phyloP scores from a whole-genome alignment of 1,284 basidiomycete genomes.

The Neonothopanus nambi region DNA sequence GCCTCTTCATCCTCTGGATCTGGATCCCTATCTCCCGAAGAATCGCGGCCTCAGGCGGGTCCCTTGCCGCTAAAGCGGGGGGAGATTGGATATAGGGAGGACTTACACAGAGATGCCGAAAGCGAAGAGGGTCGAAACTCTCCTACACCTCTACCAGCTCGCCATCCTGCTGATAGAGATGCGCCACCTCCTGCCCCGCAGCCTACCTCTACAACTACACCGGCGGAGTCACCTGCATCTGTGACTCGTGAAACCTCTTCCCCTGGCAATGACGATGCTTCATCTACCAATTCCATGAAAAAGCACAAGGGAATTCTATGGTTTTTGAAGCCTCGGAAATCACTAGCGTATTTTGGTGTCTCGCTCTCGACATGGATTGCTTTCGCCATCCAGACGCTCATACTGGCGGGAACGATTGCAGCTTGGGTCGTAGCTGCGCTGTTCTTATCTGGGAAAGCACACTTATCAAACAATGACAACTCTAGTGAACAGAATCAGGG shows the following conservation, averaged over 20 bases:
- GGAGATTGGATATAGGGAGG: conserved; percentile 62
- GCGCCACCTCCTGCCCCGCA: conserved; percentile 21
- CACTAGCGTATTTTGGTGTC: conserved; percentile 48
- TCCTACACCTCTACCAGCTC: conserved; percentile 29
- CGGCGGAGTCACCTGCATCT: conserved; percentile 20
- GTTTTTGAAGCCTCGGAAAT: conserved; percentile 42
- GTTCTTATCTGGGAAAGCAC: conserved; percentile 3
- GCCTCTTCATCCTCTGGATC: conserved; percentile 17
- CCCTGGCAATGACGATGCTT: conserved; percentile 24
- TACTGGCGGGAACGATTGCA: conserved; percentile 50
- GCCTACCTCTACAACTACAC: too few species aligned
- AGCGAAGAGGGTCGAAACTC: conserved; percentile 14
- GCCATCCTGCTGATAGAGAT: conserved; percentile 63
- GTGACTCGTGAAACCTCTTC: conserved; percentile 8
- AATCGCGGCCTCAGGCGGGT: conserved; percentile 49
- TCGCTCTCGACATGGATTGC: conserved; percentile 45
- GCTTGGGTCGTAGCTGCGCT: conserved; percentile 54
- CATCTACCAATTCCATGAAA: conserved; percentile 24
- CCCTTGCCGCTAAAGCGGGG: conserved; percentile 65
- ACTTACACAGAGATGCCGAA: conserved; percentile 30
- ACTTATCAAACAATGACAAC: conserved; percentile 5
- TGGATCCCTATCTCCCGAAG: conserved; percentile 18
- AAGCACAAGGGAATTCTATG: conserved; percentile 34
- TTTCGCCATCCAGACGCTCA: conserved; percentile 42
- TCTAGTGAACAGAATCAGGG: conserved; percentile 9